These are phyloP conservation scores for Pseudodiploospora longispora DNA, from an alignment of 2,329 filamentous ascomycete genomes.

Conservation along the genomic window DNA sequence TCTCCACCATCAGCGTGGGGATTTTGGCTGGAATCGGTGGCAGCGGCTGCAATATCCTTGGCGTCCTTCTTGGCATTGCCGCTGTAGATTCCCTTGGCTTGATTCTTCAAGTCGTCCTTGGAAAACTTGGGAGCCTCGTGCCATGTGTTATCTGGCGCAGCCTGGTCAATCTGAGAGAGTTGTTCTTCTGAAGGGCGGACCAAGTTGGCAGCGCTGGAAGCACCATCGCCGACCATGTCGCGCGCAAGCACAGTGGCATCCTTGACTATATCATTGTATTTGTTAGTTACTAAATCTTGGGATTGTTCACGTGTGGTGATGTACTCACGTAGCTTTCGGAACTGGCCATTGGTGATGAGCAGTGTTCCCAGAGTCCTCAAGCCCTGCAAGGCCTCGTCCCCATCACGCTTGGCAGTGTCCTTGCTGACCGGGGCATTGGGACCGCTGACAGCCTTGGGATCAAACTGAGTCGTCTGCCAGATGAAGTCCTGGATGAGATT, in stretches of 20 bases:
- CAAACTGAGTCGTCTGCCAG: slow-evolving; percentile 79
- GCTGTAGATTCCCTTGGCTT: slow-evolving; percentile 56
- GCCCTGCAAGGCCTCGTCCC: slow-evolving; percentile 73
- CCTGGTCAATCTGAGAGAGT: slow-evolving; percentile 67
- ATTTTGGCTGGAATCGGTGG: slow-evolving; percentile 45
- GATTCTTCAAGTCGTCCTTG: slow-evolving; percentile 59
- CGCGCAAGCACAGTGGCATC: slow-evolving; percentile 76
- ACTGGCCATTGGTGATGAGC: slow-evolving; percentile 91
- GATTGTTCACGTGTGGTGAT: background rate
- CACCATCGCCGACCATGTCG: slow-evolving; percentile 87
- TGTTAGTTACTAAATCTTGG: slow-evolving; percentile 10
- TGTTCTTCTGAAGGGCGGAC: slow-evolving; percentile 73
- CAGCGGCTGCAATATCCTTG: slow-evolving; percentile 50
- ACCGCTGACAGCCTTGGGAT: slow-evolving; percentile 49
- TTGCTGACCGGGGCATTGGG: slow-evolving; percentile 66
- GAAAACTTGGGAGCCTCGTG: slow-evolving; percentile 76
- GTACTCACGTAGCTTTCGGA: slow-evolving; percentile 73
- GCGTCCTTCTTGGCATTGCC: slow-evolving; percentile 49
- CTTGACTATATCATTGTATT: slow-evolving; percentile 40
- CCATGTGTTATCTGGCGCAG: slow-evolving; percentile 89
- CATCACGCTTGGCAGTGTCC: slow-evolving; percentile 72
- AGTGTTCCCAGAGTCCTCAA: slow-evolving; percentile 81
- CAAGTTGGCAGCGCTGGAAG: slow-evolving; percentile 64
- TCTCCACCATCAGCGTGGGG: slow-evolving; percentile 31
- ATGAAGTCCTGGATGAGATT: slow-evolving; percentile 95